Evolutionary conservation across 768 basidiomycete genomes (phyloP).

Genomic region (Naganishia onofrii): DNA sequence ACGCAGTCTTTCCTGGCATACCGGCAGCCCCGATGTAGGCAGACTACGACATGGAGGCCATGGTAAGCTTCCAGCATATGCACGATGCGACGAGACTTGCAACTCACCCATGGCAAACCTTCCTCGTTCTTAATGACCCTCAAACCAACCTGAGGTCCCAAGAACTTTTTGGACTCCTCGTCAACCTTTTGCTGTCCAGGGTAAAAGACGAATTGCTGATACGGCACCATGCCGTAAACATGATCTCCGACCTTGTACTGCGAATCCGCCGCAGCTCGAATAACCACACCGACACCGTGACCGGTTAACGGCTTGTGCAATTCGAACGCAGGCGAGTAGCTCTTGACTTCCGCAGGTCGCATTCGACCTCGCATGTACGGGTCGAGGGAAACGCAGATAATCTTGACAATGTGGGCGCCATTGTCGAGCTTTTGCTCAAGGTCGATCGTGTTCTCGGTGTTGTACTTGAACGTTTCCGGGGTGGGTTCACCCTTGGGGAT

Average conservation of each 20-base stretch:
- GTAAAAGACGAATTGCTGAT: slow-evolving; percentile 4
- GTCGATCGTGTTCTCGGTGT: slow-evolving; percentile 58
- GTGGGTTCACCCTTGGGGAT: slow-evolving; percentile 39
- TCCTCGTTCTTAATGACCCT: slow-evolving; percentile 52
- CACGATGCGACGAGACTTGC: slow-evolving; percentile 19
- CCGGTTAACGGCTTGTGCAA: slow-evolving; percentile 44
- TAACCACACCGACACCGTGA: slow-evolving; percentile 54
- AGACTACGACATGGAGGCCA: slow-evolving; percentile 12
- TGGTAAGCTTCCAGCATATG: not conserved
- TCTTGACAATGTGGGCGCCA: slow-evolving; percentile 59
- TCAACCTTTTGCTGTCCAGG: slow-evolving; percentile 28
- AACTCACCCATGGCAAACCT: slow-evolving; percentile 56
- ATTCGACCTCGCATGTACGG: slow-evolving; percentile 56
- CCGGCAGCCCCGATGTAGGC: slow-evolving; percentile 55
- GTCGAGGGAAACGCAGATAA: slow-evolving; percentile 57
- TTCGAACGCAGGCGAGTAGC: slow-evolving; percentile 42
- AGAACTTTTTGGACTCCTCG: slow-evolving; percentile 54
- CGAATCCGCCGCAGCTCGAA: slow-evolving; percentile 37
- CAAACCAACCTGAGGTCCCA: slow-evolving; percentile 4
- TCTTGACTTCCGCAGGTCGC: slow-evolving; percentile 42
- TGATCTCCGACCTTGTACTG: slow-evolving; percentile 54
- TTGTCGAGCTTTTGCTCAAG: slow-evolving; percentile 56
- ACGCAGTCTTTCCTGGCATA: slow-evolving; percentile 51
- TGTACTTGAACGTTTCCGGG: slow-evolving; percentile 57
- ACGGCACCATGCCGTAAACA: slow-evolving; percentile 51